phyloP scores from a whole-genome alignment of 306 rosid species.

The Lupinus albus region DNA sequence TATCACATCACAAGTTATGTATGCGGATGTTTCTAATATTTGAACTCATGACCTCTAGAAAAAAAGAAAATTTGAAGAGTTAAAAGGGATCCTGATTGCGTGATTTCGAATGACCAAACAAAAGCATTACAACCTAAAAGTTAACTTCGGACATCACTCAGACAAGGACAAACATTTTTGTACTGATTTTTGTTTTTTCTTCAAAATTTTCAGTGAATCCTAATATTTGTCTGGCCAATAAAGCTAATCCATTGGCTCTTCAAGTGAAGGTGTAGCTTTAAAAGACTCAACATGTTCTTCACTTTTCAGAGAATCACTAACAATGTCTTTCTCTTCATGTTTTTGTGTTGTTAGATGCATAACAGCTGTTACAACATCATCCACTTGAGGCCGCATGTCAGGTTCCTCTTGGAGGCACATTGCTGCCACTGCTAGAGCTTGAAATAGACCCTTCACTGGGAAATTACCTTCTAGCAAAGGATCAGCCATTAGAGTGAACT shows the following conservation, averaged over 20 bases:
- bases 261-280: conserved; percentile 22
- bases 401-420: conserved; percentile 75
- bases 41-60: too few species aligned
- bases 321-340: conserved; percentile 33
- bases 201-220: conserved; percentile 27
- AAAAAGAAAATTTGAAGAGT: neutral
- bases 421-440: conserved; percentile 83
- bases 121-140: conserved; percentile 27
- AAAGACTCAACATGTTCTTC: conserved; percentile 47
- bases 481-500: conserved; percentile 57
- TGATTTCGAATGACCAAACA: conserved; percentile 17
- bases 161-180: conserved; percentile 23
- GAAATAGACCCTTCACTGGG: conserved; percentile 61
- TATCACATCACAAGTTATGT: neutral
- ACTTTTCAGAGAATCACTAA: conserved; percentile 36
- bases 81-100: conserved; percentile 3
- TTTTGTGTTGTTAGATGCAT: conserved; percentile 37
- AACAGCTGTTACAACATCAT: conserved; percentile 64
- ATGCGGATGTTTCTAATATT: too few species aligned
- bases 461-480: conserved; percentile 57
- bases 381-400: conserved; percentile 60
- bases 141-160: conserved; percentile 11
- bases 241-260: conserved; percentile 37
- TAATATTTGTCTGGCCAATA: conserved; percentile 3
- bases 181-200: conserved; percentile 6